Evolutionary conservation across 257 asterid genomes (phyloP), one percentile per base, ranked within the genome.

Genomic region (Rhazya stricta): DNA sequence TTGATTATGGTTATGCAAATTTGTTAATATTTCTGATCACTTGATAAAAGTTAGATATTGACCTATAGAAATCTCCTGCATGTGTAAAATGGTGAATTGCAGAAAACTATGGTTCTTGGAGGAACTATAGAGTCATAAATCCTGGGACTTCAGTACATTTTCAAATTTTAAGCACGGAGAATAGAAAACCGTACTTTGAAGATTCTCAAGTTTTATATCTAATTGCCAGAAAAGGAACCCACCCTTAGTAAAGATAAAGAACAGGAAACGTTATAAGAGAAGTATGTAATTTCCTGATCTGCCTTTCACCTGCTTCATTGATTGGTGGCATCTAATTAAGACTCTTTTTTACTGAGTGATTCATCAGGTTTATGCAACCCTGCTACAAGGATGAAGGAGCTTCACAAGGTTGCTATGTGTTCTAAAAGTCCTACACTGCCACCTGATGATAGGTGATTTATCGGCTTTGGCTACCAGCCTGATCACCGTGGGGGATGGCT

Each of bases 351-450:
- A 53, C 3, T 30, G 46, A 19, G 23, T 32, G 54, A 73, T 56
- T 73, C 25, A 41, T 34, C 43, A 78, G 81, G 77, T 41, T 23
- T 71, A 19, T 78, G 77, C 77, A 78, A 71, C 57, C 81, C 81
- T 11, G 77, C 57, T 37, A 71, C 39, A 0, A 78, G 46, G 67
- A 71, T 78, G 67, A 78, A 63, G 72, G 74, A 78, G 73, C 81
- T 78, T 50, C 81, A 72, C 34, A 72, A 50, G 23, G 58, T 62
- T 45, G 74, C 36, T 23, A 77, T 77, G 77, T 71, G 73, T 48
- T 77, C 81, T 21, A 72, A 48, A 62, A 71, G 73, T 65, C 77
- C 77, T 18, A 77, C 73, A 2, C 63, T 77, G 34, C 81, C 77
- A 37, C 72, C 67, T 37, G 77, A 71, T 29, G 81, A 71, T 36